Conservation (phyloP, 2,329 filamentous ascomycete species). For the Pseudogymnoascus sp. region DNA sequence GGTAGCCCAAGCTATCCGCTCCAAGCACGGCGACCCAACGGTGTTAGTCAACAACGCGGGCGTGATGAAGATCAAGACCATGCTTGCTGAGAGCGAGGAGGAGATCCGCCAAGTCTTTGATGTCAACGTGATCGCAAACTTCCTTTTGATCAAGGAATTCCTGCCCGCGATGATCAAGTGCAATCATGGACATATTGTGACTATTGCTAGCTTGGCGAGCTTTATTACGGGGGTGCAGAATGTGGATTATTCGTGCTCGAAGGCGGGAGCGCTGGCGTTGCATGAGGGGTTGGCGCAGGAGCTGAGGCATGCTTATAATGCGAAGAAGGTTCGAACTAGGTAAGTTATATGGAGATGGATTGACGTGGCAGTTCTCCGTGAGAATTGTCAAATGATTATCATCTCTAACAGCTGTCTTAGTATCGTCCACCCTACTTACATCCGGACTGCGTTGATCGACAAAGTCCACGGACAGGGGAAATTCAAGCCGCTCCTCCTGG, state of each 20-base stretch:
- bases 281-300: slow-evolving; percentile 57
- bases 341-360: neutral
- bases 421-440: slow-evolving; percentile 12
- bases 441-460: slow-evolving; percentile 12
- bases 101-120: slow-evolving; percentile 58
- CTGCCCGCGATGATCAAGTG: slow-evolving; percentile 53
- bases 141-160: slow-evolving; percentile 55
- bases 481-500: slow-evolving; percentile 10
- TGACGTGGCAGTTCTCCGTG: neutral
- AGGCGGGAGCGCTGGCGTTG: slow-evolving; percentile 56
- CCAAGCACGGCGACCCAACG: slow-evolving; percentile 52
- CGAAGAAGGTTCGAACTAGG: slow-evolving; percentile 44
- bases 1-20: slow-evolving; percentile 44
- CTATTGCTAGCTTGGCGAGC: slow-evolving; percentile 43
- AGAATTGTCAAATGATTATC: neutral
- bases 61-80: slow-evolving; percentile 46
- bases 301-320: slow-evolving; percentile 50
- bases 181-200: slow-evolving; percentile 66
- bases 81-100: slow-evolving; percentile 47
- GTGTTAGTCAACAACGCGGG: slow-evolving; percentile 67
- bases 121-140: slow-evolving; percentile 61
- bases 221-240: slow-evolving; percentile 20
- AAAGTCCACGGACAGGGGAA: neutral
- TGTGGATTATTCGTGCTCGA: slow-evolving; percentile 60
- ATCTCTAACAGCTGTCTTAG: neutral